These are phyloP conservation scores for Conoideocrella luteorostrata DNA, from an alignment of 2,329 filamentous ascomycete species.

Conservation along the genomic window DNA sequence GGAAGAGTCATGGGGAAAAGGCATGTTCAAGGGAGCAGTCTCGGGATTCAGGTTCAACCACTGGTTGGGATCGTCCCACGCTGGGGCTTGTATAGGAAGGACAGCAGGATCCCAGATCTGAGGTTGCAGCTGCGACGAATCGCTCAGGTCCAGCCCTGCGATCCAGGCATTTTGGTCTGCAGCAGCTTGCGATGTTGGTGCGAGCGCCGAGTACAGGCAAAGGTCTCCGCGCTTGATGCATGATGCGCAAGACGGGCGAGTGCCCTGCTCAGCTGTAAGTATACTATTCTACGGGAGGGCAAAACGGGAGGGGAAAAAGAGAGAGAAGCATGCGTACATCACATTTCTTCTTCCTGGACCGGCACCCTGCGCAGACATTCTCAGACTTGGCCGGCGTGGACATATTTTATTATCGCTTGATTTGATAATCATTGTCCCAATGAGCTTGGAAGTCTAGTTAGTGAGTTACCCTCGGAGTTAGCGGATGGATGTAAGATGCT, in stretches of 20 bases:
- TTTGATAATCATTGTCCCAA: too few relatives aligned
- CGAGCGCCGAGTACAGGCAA: conserved; percentile 12
- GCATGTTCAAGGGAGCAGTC: too few relatives aligned
- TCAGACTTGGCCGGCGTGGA: conserved; percentile 17
- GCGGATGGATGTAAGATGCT: too few relatives aligned
- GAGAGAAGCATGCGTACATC: conserved; percentile 15
- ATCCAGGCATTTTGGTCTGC: conserved; percentile 1
- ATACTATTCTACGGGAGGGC: too few relatives aligned
- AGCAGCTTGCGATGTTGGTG: background rate
- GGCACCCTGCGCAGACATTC: conserved; percentile 19
- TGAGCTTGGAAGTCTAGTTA: too few relatives aligned
- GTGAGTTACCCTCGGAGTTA: too few relatives aligned
- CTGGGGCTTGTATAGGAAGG: too few relatives aligned
- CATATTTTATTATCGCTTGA: too few relatives aligned
- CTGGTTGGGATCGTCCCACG: background rate
- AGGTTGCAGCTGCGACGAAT: background rate
- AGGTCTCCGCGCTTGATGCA: conserved; percentile 17
- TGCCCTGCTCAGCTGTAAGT: too few relatives aligned
- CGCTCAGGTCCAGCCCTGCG: background rate
- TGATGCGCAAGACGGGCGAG: conserved; percentile 4
- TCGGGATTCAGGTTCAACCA: background rate
- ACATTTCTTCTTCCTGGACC: conserved; percentile 20
- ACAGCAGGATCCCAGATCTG: too few relatives aligned
- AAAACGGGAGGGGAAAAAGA: too few relatives aligned
- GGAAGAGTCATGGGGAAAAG: too few relatives aligned